A percentile compares a stretch with the other conserved stretches of the same genome.
phyloP scores from a whole-genome alignment of 1,284 basidiomycete genomes.

The Coniferiporia weirii region DNA sequence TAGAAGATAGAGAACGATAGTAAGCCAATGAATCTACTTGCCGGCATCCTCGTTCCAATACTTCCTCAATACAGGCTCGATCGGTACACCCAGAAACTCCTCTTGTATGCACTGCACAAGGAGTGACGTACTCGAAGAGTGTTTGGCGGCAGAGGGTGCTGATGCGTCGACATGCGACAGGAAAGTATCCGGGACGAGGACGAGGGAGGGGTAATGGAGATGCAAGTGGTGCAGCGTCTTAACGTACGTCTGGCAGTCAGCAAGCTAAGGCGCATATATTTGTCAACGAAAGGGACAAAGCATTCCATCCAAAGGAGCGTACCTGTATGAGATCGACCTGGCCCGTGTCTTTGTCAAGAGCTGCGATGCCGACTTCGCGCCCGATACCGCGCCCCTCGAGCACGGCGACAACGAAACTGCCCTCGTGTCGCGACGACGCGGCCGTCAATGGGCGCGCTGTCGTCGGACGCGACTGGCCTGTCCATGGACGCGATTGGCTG shows the following conservation, averaged over 20 bases:
- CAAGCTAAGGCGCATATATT: constrained; percentile 43
- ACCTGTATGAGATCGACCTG: constrained; percentile 71
- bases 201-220: constrained; percentile 61
- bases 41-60: constrained; percentile 81
- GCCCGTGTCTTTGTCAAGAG: constrained; percentile 77
- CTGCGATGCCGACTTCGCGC: constrained; percentile 81
- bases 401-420: constrained; percentile 58
- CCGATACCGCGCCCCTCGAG: constrained; percentile 72
- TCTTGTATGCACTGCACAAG: constrained; percentile 71
- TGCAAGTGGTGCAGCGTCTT: constrained; percentile 86
- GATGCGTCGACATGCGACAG: constrained; percentile 48
- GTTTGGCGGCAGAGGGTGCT: constrained; percentile 41
- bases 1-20: background rate
- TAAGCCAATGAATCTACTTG: constrained; percentile 27
- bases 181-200: constrained; percentile 79
- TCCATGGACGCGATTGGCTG: constrained; percentile 26
- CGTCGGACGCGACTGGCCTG: constrained; percentile 23
- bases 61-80: constrained; percentile 66
- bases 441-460: constrained; percentile 54
- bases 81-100: constrained; percentile 61
- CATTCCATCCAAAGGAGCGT: constrained; percentile 9
- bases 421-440: constrained; percentile 51
- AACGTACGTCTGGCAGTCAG: constrained; percentile 80
- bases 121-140: constrained; percentile 45
- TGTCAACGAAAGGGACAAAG: constrained; percentile 9